Conservation (phyloP, 1,284 basidiomycete genomes). For the Sutorius eximius region DNA sequence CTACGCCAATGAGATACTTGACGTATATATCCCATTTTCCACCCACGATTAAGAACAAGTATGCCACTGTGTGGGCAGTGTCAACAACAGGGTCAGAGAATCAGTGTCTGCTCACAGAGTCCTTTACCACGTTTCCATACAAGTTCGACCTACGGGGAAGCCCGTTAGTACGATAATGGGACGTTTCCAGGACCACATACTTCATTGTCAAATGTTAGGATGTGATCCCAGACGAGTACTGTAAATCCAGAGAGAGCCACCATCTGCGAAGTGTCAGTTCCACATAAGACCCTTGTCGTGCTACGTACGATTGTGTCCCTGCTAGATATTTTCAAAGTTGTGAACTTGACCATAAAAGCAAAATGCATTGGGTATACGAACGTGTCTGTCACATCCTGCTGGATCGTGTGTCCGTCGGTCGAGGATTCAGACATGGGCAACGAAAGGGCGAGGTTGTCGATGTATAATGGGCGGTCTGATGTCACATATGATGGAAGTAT, state of each 20-base stretch:
- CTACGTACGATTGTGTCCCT: constrained; percentile 16
- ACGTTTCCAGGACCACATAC: constrained; percentile 22
- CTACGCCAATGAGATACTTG: constrained; percentile 15
- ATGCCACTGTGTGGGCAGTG: constrained; percentile 29
- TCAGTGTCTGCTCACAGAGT: constrained; percentile 28
- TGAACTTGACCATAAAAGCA: background rate
- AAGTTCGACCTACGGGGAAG: constrained; percentile 34
- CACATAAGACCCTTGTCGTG: background rate
- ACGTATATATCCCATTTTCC: background rate
- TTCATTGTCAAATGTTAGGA: constrained; percentile 45
- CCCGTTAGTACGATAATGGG: background rate
- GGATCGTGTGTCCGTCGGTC: background rate
- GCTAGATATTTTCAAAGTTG: constrained; percentile 3
- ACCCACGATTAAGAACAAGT: constrained; percentile 41
- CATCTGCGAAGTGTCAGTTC: constrained; percentile 30
- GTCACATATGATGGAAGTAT: constrained; percentile 1
- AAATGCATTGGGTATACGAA: background rate
- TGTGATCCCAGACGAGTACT: constrained; percentile 48
- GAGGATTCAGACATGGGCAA: constrained; percentile 3
- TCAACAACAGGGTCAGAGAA: background rate
- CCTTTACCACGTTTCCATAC: constrained; percentile 41
- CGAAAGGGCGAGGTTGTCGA: background rate
- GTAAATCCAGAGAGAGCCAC: constrained; percentile 43
- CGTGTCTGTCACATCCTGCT: constrained; percentile 1
- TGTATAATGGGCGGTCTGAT: background rate